Percentiles rank a stretch among this genome's conserved stretches.
Evolutionary conservation across 108 stramenopile species (phyloP).

Genomic region (Epithemia pelagica): DNA sequence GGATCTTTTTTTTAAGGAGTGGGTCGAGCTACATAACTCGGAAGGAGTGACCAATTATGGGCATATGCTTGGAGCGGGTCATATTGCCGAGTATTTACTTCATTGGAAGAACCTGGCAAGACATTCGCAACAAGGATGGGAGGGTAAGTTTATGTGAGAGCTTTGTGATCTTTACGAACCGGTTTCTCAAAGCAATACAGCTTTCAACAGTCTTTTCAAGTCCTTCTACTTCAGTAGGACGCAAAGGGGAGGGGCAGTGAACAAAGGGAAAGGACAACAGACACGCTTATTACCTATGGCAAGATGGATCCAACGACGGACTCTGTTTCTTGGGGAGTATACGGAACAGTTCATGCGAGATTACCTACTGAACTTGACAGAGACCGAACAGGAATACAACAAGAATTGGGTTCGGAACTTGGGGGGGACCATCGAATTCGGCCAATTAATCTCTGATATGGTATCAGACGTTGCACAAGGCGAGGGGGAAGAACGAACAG

Average conservation of each 20-base stretch:
- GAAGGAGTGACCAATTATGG: slow-evolving; percentile 23
- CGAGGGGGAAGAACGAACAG: too few relatives aligned
- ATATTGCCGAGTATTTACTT: slow-evolving; percentile 11
- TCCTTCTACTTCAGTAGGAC: slow-evolving; percentile 5
- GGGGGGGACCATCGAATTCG: too few relatives aligned
- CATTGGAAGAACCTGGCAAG: neutral
- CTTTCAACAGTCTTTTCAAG: slow-evolving; percentile 8
- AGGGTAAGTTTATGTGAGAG: too few relatives aligned
- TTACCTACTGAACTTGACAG: too few relatives aligned
- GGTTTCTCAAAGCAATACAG: too few relatives aligned
- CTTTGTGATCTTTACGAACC: too few relatives aligned
- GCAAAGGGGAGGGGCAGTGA: neutral
- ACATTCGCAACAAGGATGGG: slow-evolving; percentile 20
- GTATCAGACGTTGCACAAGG: too few relatives aligned
- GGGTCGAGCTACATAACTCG: neutral
- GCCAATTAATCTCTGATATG: too few relatives aligned
- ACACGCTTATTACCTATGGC: neutral
- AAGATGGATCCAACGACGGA: neutral
- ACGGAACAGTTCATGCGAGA: too few relatives aligned
- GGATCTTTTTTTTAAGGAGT: neutral
- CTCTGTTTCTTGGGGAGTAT: too few relatives aligned
- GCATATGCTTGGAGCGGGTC: slow-evolving; percentile 17
- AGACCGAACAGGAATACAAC: too few relatives aligned
- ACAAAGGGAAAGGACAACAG: neutral
- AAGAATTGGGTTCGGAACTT: too few relatives aligned